Percentiles rank a stretch among this genome's conserved stretches.
These are phyloP conservation scores for Pythium aquatile DNA, from an alignment of 352 stramenopile species.

Conservation along the genomic window DNA sequence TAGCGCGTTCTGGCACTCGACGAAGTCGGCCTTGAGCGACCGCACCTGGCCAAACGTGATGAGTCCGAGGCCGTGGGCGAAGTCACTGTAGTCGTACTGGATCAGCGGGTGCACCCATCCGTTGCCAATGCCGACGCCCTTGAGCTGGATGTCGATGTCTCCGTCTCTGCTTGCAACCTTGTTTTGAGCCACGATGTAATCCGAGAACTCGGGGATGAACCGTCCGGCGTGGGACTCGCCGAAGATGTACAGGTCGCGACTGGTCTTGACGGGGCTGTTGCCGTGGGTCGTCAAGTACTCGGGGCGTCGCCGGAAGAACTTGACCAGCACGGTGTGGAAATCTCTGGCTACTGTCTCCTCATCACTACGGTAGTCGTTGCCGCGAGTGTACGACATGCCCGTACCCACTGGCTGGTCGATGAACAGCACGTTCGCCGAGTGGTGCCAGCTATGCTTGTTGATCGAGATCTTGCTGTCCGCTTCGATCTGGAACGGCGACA, in stretches of 20 bases:
- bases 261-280: conserved; percentile 36
- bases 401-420: conserved; percentile 81
- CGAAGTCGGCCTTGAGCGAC: conserved; percentile 57
- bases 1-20: conserved; percentile 75
- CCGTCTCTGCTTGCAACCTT: conserved; percentile 13
- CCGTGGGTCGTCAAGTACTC: conserved; percentile 56
- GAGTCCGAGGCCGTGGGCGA: conserved; percentile 90
- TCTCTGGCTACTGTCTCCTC: conserved; percentile 60
- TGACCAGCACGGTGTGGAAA: conserved; percentile 93
- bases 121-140: conserved; percentile 96
- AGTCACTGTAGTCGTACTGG: conserved; percentile 96
- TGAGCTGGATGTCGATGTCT: conserved; percentile 56
- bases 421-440: conserved; percentile 79
- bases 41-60: conserved; percentile 82
- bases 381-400: conserved; percentile 66
- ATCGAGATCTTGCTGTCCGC: conserved; percentile 46
- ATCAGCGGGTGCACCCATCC: conserved; percentile 95
- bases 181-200: conserved; percentile 92
- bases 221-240: conserved; percentile 97
- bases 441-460: conserved; percentile 77
- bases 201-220: conserved; percentile 96
- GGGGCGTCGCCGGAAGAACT: conserved; percentile 90
- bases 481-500: conserved; percentile 68
- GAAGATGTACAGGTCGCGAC: conserved; percentile 92
- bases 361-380: conserved; percentile 50